Percentiles rank a stretch among this genome's conserved stretches.
These are phyloP conservation scores for Penstemon barbatus DNA, from an alignment of 257 asterid species.

Conservation along the genomic window DNA sequence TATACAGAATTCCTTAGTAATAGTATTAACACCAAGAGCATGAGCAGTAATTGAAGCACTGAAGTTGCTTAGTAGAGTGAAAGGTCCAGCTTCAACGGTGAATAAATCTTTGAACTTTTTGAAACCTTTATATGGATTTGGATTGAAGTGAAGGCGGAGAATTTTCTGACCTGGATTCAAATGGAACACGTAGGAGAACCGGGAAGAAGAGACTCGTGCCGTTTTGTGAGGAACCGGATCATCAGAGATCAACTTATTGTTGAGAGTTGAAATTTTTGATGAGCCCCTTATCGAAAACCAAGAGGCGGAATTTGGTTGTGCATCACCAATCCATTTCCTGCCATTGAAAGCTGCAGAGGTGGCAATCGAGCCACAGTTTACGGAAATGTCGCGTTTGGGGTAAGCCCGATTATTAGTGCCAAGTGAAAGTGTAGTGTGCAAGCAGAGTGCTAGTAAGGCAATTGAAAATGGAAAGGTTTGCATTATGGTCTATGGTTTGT, in stretches of 20 bases:
- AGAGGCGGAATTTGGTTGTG: slow-evolving; percentile 7
- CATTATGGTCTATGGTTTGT: background rate
- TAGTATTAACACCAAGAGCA: slow-evolving; percentile 18
- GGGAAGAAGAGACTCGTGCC: slow-evolving; percentile 29
- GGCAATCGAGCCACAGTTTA: slow-evolving; percentile 45
- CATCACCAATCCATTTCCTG: slow-evolving; percentile 53
- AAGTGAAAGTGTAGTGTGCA: slow-evolving; percentile 14
- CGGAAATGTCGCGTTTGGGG: slow-evolving; percentile 28
- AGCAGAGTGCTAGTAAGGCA: slow-evolving; percentile 1
- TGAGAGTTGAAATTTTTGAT: slow-evolving; percentile 38
- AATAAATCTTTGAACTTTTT: slow-evolving; percentile 6
- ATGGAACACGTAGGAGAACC: slow-evolving; percentile 27
- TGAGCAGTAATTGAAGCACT: slow-evolving; percentile 24
- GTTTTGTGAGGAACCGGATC: slow-evolving; percentile 32
- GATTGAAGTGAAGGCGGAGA: slow-evolving; percentile 23
- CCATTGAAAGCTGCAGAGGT: slow-evolving; percentile 33
- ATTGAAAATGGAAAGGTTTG: background rate
- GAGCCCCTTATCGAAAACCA: slow-evolving; percentile 37
- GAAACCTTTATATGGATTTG: slow-evolving; percentile 10
- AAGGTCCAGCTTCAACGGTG: slow-evolving; percentile 9
- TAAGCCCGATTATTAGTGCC: background rate
- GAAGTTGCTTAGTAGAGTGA: slow-evolving; percentile 13
- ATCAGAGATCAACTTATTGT: background rate
- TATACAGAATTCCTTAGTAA: slow-evolving; percentile 27
- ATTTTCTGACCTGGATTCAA: slow-evolving; percentile 33